These are phyloP conservation scores for Lindgomyces ingoldianus DNA, from an alignment of 495 filamentous ascomycete species.

Conservation along the genomic window DNA sequence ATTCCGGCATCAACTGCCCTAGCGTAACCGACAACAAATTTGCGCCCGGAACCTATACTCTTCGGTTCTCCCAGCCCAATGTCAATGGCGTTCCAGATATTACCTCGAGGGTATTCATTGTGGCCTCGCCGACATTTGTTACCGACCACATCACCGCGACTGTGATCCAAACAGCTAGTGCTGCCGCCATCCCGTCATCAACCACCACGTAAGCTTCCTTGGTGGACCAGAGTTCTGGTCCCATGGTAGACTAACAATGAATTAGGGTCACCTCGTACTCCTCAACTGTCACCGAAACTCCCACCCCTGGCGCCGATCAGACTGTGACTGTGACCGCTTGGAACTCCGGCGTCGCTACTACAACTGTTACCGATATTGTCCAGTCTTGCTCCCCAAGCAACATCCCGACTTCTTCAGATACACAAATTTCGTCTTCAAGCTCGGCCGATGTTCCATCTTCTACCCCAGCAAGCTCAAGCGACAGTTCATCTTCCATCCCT, in stretches of 20 bases:
- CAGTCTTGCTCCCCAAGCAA: constrained; percentile 1
- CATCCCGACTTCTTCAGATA: not conserved
- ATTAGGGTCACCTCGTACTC: constrained; percentile 13
- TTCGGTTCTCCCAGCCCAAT: constrained; percentile 19
- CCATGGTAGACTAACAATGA: not conserved
- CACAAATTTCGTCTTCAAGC: not conserved
- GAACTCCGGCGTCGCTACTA: not conserved
- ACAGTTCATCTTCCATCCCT: no score
- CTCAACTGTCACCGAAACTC: constrained; percentile 11
- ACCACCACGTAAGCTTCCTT: constrained; percentile 18
- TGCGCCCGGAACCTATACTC: constrained; percentile 20
- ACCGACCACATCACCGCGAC: not conserved
- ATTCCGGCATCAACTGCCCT: constrained; percentile 19
- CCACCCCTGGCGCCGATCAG: not conserved
- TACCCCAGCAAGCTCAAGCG: no score
- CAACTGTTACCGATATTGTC: constrained; percentile 4
- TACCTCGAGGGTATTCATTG: constrained; percentile 13
- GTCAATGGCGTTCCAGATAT: constrained; percentile 9
- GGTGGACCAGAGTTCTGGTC: not conserved
- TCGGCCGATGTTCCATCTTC: not conserved
- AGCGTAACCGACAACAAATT: constrained; percentile 16
- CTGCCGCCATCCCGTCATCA: constrained; percentile 2
- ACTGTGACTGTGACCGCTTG: constrained; percentile 3
- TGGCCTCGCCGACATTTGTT: constrained; percentile 13
- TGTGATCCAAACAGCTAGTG: not conserved